Base-by-base conservation (phyloP, 1,139 yeast genomes). In the Hansenula lynferdii region DNA sequence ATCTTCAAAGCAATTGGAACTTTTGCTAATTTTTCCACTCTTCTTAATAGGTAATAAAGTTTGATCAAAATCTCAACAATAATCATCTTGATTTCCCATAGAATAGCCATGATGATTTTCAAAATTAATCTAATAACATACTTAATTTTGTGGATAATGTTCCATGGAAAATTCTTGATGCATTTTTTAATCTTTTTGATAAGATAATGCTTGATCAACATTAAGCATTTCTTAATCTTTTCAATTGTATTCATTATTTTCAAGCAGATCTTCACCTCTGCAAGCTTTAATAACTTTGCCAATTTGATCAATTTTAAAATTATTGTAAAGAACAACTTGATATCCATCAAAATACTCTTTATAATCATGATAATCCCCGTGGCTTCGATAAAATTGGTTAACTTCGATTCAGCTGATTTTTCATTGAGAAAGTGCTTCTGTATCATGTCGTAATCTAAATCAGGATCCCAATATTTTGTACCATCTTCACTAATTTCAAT, bases 161-260 rank as follows among this genome's bases (percentile, higher is more conserved):
- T 49, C 16, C 23, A 43, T 3, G 55, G 54, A 7, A 48, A 36
- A 5, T 41, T 36, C 21, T 35, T 47, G 12, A 49, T 43, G 16
- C 40, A 19, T 23, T 28, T 38, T 9, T 20, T 33, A 9, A 48
- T 43, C 23, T 41, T 34, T 25, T 47, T 49, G 17, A 41, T 38
- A 10, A 46, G 28, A 31, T 42, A 28, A 9, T 35, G 35, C 17
- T 41, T 44, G 9, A 51, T 45, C 31, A 48, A 39, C 22, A 35
- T 35, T 28, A 42, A 7, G 7, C 42, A 36, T 31, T 42, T 36
- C 30, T 48, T 48, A 29, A 44, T 51, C 31, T 49, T 49, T 28
- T 50, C 53, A 30, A 50, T 48, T 8, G 43, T 28, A 5, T 35
- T 26, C 51, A 51, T 48, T 9, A 49, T 42, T 30, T 48, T 39